Evolutionary conservation across 345 rosid species (phyloP).

Genomic region (Schrenkiella parvula): DNA sequence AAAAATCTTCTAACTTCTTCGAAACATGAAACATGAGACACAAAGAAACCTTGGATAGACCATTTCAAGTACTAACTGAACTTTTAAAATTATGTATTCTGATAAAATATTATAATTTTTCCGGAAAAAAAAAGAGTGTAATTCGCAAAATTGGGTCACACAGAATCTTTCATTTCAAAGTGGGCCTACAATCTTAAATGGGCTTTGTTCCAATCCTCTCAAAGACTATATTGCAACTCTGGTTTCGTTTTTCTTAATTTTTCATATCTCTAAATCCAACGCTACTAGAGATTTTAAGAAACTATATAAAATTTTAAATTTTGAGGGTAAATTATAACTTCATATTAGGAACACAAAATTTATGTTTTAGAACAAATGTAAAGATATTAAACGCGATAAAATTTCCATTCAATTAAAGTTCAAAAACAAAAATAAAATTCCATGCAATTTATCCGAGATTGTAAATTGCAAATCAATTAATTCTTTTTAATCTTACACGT

Average conservation of each 20-base stretch:
- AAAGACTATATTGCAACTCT: not conserved
- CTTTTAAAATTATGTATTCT: no score
- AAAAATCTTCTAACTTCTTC: no score
- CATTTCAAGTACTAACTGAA: no score
- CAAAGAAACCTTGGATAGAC: no score
- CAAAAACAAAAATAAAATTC: no score
- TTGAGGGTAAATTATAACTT: not conserved
- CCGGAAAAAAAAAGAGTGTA: not conserved
- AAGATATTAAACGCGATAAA: not conserved
- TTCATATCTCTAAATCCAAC: not conserved
- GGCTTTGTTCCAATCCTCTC: not conserved
- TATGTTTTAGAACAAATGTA: not conserved
- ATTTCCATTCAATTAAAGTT: no score
- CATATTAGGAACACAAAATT: no score
- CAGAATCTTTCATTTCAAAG: not conserved
- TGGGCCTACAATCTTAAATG: not conserved
- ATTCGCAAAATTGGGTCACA: not conserved
- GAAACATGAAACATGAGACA: no score
- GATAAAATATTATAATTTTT: no score
- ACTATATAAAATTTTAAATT: no score
- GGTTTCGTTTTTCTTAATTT: not conserved
- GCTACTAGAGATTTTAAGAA: not conserved
- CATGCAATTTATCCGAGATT: not conserved
- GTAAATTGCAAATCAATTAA: not conserved
- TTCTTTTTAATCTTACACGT: not conserved